Conservation (phyloP, 2,329 filamentous ascomycete species). For the Ophiobolus disseminans region DNA sequence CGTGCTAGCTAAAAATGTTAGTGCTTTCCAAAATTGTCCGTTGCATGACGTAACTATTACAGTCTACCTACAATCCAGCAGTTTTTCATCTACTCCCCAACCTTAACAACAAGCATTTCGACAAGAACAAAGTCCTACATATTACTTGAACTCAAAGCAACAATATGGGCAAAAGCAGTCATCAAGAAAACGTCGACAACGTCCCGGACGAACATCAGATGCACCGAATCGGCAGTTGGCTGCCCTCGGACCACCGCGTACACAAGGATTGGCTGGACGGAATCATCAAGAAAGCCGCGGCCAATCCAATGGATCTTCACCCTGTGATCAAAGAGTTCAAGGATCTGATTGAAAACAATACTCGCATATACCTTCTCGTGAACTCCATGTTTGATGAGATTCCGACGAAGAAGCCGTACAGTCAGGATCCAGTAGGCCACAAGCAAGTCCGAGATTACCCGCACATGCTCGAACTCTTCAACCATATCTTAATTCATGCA, state of each 20-base stretch:
- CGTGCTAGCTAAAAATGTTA: too few relatives aligned
- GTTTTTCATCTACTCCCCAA: too few relatives aligned
- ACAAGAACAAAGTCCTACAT: too few relatives aligned
- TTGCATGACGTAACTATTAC: too few relatives aligned
- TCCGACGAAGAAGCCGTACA: constrained; percentile 66
- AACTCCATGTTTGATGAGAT: constrained; percentile 73
- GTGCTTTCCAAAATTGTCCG: too few relatives aligned
- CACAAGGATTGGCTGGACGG: constrained; percentile 69
- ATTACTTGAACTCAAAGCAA: too few relatives aligned
- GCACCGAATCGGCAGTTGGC: constrained; percentile 55
- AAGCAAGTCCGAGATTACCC: constrained; percentile 70
- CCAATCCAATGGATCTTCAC: constrained; percentile 58
- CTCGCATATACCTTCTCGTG: constrained; percentile 72
- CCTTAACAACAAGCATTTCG: too few relatives aligned
- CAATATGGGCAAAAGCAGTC: constrained; percentile 3
- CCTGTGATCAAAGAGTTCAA: constrained; percentile 71
- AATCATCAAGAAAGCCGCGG: constrained; percentile 63
- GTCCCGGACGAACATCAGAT: constrained; percentile 26
- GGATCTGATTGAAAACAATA: constrained; percentile 68
- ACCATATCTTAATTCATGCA: constrained; percentile 58
- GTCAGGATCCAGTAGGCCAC: constrained; percentile 66
- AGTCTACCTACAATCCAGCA: too few relatives aligned
- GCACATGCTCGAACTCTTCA: constrained; percentile 71
- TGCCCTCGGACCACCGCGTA: constrained; percentile 67
- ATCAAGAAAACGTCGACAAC: constrained; percentile 21